phyloP scores from a whole-genome alignment of 2,329 filamentous ascomycete genomes.

The Xylariaceae sp. region DNA sequence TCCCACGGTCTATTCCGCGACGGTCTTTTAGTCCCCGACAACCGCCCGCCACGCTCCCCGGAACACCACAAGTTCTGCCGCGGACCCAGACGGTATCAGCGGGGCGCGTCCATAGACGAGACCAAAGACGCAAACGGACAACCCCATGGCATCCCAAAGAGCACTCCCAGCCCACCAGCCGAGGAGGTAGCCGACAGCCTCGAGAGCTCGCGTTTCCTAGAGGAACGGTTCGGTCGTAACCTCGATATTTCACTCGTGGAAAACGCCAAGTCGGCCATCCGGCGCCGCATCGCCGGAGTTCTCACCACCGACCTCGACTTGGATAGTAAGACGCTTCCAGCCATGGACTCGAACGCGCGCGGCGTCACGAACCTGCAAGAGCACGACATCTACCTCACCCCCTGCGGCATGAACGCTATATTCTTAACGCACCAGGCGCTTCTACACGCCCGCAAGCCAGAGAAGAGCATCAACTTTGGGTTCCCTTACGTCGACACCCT shows the following conservation, averaged over 20 bases:
- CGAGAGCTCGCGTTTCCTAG: constrained; percentile 77
- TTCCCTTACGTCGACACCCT: constrained; percentile 97
- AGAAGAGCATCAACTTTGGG: constrained; percentile 85
- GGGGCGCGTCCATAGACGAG: constrained; percentile 40
- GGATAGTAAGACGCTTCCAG: constrained; percentile 44
- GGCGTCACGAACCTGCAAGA: constrained; percentile 65
- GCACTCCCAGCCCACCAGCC: constrained; percentile 16
- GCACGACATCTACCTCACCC: constrained; percentile 82
- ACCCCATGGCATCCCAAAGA: constrained; percentile 11
- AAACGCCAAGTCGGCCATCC: constrained; percentile 79
- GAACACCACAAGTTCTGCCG: constrained; percentile 45
- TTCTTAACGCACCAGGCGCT: constrained; percentile 79
- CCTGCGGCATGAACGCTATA: constrained; percentile 91
- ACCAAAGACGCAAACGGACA: constrained; percentile 22
- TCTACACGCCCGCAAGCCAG: constrained; percentile 54
- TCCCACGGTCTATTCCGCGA: constrained; percentile 70
- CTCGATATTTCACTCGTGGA: constrained; percentile 72
- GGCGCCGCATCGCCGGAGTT: constrained; percentile 81
- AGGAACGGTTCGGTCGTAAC: constrained; percentile 91
- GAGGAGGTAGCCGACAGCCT: constrained; percentile 39
- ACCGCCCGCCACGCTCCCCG: constrained; percentile 25
- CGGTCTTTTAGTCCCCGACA: constrained; percentile 46
- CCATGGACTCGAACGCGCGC: constrained; percentile 44
- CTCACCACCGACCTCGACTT: constrained; percentile 68
- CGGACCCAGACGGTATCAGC: constrained; percentile 77